Evolutionary conservation across 768 basidiomycete genomes (phyloP).

Genomic region (Pleurotus pulmonarius): DNA sequence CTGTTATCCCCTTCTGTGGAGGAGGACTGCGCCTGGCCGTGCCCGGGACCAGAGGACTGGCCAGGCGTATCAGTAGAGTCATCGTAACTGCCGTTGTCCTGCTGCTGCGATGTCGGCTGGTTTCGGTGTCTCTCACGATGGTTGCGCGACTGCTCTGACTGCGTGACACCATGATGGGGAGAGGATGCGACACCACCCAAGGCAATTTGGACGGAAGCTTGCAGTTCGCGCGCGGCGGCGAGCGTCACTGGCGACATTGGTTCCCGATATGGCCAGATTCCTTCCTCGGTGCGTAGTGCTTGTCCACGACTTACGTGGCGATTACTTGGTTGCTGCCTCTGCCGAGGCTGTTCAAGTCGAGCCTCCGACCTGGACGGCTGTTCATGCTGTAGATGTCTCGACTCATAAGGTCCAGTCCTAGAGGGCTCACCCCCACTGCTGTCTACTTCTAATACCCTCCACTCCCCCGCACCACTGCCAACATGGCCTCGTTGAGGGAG

Average conservation of each 20-base stretch:
- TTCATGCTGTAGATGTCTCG: slow-evolving; percentile 7
- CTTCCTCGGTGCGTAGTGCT: slow-evolving; percentile 1
- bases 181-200: slow-evolving; percentile 15
- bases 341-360: not conserved
- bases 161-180: not conserved
- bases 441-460: not conserved
- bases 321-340: not conserved
- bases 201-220: slow-evolving; percentile 31
- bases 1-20: slow-evolving; percentile 34
- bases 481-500: slow-evolving; percentile 4
- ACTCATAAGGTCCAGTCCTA: not conserved
- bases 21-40: slow-evolving; percentile 1
- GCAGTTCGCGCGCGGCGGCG: slow-evolving; percentile 33
- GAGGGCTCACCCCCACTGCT: not conserved
- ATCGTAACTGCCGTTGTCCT: not conserved
- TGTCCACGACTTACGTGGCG: not conserved
- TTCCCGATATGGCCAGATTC: slow-evolving; percentile 41
- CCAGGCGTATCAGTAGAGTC: not conserved
- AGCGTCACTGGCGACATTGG: slow-evolving; percentile 29
- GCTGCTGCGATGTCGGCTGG: not conserved
- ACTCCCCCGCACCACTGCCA: not conserved
- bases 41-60: not conserved
- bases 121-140: not conserved
- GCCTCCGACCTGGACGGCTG: not conserved
- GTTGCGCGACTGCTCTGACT: not conserved